Evolutionary conservation across 805 yeast genomes (phyloP).

Genomic region (Jamesozyma lodderae): DNA sequence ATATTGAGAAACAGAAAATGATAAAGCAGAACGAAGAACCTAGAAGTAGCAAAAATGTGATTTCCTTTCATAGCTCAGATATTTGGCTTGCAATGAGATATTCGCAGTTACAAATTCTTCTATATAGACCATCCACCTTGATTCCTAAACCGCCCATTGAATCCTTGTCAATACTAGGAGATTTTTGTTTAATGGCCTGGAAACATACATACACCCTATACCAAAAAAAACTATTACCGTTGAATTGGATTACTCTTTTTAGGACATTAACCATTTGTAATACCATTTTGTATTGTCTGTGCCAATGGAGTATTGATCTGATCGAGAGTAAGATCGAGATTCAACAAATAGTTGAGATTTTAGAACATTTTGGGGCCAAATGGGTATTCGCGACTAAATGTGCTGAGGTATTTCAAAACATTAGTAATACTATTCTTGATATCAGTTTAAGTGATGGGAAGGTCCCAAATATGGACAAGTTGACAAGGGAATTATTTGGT

Average conservation of each 20-base stretch:
- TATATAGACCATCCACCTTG: conserved; percentile 43
- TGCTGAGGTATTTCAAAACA: conserved; percentile 36
- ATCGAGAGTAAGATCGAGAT: conserved; percentile 39
- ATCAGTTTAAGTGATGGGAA: conserved; percentile 34
- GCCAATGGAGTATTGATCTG: conserved; percentile 40
- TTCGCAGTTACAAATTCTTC: conserved; percentile 37
- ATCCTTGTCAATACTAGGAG: conserved; percentile 36
- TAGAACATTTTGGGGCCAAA: conserved; percentile 37
- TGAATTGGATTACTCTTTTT: conserved; percentile 43
- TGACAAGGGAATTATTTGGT: conserved; percentile 35
- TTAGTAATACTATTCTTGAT: conserved; percentile 38
- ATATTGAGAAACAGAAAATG: conserved; percentile 20
- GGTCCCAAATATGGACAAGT: conserved; percentile 34
- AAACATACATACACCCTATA: conserved; percentile 40
- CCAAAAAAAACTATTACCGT: conserved; percentile 36
- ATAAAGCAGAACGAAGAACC: conserved; percentile 11
- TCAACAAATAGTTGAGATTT: conserved; percentile 37
- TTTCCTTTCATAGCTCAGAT: conserved; percentile 31
- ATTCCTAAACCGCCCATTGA: conserved; percentile 37
- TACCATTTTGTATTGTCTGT: conserved; percentile 38
- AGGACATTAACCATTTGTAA: conserved; percentile 41
- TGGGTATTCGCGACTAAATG: conserved; percentile 41
- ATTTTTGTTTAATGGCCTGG: conserved; percentile 37
- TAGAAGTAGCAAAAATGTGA: conserved; percentile 10
- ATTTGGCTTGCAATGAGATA: conserved; percentile 35